Conservation (phyloP, 2,329 filamentous ascomycete species). For the Chalaropsis thielavioides region DNA sequence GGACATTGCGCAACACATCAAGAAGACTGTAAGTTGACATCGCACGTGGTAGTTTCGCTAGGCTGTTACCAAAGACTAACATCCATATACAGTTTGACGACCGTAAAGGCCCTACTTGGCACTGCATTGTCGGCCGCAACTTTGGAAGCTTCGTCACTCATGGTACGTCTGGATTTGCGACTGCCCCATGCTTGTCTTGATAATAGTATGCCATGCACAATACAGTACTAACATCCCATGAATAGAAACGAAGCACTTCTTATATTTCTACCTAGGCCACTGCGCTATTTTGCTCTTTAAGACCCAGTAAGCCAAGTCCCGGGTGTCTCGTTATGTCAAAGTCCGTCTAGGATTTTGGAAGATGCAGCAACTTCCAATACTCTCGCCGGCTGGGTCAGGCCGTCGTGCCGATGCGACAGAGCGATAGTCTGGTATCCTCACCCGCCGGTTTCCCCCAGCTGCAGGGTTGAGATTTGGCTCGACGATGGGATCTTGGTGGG, state of each 20-base stretch:
- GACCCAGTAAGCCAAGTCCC: constrained; percentile 56
- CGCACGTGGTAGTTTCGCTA: not conserved
- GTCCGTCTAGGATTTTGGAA: not conserved
- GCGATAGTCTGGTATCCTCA: no score
- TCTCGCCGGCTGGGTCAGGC: not conserved
- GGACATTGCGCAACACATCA: constrained; percentile 94
- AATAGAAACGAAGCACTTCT: constrained; percentile 96
- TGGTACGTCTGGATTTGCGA: constrained; percentile 41
- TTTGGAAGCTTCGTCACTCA: constrained; percentile 99
- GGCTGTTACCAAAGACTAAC: not conserved
- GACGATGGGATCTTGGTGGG: no score
- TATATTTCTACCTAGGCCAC: constrained; percentile 99
- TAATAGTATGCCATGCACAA: not conserved
- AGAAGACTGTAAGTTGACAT: constrained; percentile 56
- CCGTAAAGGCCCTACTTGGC: constrained; percentile 95
- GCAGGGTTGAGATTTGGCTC: no score
- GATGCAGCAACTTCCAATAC: not conserved
- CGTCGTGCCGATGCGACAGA: no score
- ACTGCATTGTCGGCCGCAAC: constrained; percentile 96
- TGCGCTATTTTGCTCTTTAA: constrained; percentile 98
- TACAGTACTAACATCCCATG: not conserved
- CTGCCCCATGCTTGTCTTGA: not conserved
- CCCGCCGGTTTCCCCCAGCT: no score
- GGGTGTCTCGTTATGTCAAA: not conserved
- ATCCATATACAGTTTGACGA: constrained; percentile 62